Evolutionary conservation across 2,329 filamentous ascomycete species (phyloP).

Genomic region (Trichoderma semiorbis): DNA sequence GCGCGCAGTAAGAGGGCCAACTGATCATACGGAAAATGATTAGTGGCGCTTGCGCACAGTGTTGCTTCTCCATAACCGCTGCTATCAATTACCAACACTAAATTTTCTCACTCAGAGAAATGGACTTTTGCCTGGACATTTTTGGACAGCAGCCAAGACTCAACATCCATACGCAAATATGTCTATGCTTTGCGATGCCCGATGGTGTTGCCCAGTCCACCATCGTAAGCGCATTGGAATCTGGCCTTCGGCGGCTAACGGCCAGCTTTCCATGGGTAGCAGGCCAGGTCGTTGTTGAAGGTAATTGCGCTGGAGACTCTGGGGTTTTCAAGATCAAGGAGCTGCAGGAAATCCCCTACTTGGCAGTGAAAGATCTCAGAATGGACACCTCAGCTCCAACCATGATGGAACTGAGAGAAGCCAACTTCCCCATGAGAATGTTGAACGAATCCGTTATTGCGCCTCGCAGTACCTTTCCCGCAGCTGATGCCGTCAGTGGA

Average conservation of each 20-base stretch:
- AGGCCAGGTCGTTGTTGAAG: neutral
- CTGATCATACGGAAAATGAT: neutral
- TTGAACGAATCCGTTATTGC: neutral
- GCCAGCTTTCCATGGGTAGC: neutral
- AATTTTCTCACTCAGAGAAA: neutral
- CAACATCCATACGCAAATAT: neutral
- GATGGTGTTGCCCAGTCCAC: neutral
- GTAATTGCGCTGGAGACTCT: neutral
- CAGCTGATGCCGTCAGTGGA: neutral
- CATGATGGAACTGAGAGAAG: neutral
- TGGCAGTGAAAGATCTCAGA: neutral
- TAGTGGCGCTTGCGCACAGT: neutral
- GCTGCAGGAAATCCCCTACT: neutral
- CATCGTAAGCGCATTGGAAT: neutral
- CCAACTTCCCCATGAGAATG: neutral
- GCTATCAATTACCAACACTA: neutral
- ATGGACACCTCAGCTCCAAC: neutral
- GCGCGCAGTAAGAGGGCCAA: neutral
- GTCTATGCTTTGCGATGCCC: neutral
- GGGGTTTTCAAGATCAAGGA: neutral
- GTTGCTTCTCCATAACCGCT: neutral
- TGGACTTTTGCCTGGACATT: neutral
- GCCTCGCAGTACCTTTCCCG: neutral
- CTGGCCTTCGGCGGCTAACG: neutral
- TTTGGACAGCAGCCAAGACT: neutral